Base-by-base conservation (phyloP, 2,329 filamentous ascomycete species). In the Cadophora sp. region DNA sequence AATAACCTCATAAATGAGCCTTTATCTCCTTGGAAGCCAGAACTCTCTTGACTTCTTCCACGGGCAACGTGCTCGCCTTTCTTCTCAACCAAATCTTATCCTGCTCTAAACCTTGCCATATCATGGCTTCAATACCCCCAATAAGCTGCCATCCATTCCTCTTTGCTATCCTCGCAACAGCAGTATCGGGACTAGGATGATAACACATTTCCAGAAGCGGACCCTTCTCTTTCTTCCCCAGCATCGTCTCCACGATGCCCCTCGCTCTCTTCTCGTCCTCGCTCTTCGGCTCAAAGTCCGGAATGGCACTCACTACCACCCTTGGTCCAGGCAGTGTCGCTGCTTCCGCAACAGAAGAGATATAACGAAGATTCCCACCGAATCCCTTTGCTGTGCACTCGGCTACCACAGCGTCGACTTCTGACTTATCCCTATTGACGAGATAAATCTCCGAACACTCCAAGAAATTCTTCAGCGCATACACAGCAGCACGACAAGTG, bases 401-500 rank as follows among this genome's bases (percentile, higher is more conserved):
- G 0, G 80, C 77, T 1, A 94, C 82, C 14, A 95, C 87, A 34
- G 87, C 85, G 4, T 85, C 83, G 22, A 94, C 89, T 79, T 95
- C 92, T 31, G 75, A 77, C 22, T 81, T 80, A 76, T 94, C 91
- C 40, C 92, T 86, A 79, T 94, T 94, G 62, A 94, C 90, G 46
- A 95, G 84, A 79, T 95, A 96, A 71, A 95, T 89, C 48, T 83
- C 83, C 27, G 84, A 87, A 48, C 87, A 89, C 66, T 86, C 85
- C 79, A 95, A 85, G 84, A 87, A 92, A 74, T 87, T 88, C 74
- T 88, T 84, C 71, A 95, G 81, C 1, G 92, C 89, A 76, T 95
- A 95, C 31, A 94, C 87, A 11, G 92, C 92, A 22, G 88, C 90
- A 56, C 92, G 84, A n/a, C 91, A 91, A 0, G 92, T 92, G 40